Percentiles rank a stretch among this genome's conserved stretches.
Conservation (phyloP, 441 rosid genomes). For the Aleurites moluccanus region DNA sequence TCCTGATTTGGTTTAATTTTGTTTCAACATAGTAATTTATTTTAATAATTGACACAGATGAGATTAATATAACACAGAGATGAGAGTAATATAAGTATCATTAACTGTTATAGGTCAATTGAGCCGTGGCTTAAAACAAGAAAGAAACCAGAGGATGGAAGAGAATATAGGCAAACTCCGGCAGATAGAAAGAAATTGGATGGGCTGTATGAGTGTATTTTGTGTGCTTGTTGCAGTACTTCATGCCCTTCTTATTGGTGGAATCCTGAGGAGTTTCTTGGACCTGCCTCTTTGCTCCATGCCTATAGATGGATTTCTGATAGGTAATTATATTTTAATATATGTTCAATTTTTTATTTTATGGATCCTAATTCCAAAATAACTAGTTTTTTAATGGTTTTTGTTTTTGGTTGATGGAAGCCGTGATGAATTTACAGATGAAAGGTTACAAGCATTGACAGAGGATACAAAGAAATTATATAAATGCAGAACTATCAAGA, state of each 20-base stretch:
- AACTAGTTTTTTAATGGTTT: background rate
- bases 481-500: constrained; percentile 56
- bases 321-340: constrained; percentile 16
- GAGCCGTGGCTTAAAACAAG: constrained; percentile 69
- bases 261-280: constrained; percentile 45
- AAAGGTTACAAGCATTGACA: constrained; percentile 49
- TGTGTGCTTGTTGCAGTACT: constrained; percentile 66
- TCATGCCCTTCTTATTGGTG: constrained; percentile 59
- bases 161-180: constrained; percentile 50
- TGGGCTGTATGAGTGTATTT: constrained; percentile 65
- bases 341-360: background rate
- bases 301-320: constrained; percentile 44
- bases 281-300: constrained; percentile 48
- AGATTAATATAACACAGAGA: too few relatives aligned
- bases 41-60: too few relatives aligned
- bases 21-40: background rate
- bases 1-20: background rate
- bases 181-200: constrained; percentile 54
- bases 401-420: constrained; percentile 23
- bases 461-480: constrained; percentile 50
- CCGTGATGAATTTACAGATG: constrained; percentile 48
- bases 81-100: too few relatives aligned
- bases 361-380: background rate
- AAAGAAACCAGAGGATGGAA: constrained; percentile 37
- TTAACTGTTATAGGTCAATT: constrained; percentile 35